These are phyloP conservation scores for Paxillus rubicundulus DNA, from an alignment of 768 basidiomycete genomes.

Conservation along the genomic window DNA sequence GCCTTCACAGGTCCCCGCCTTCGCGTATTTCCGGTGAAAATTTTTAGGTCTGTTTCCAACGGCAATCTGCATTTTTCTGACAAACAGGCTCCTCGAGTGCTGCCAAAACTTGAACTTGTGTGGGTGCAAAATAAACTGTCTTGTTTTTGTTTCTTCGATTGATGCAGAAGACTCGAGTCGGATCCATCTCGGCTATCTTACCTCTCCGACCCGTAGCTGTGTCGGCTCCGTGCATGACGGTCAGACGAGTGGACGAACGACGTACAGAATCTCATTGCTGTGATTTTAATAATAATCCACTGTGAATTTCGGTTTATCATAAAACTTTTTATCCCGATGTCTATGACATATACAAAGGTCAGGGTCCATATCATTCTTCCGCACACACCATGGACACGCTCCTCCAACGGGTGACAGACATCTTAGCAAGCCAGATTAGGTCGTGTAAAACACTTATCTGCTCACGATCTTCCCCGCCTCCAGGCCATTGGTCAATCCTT, in stretches of 20 bases:
- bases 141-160: not conserved
- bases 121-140: not conserved
- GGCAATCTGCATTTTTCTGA: conserved; percentile 4
- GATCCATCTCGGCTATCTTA: conserved; percentile 3
- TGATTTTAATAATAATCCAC: not conserved
- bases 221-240: conserved; percentile 20
- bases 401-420: not conserved
- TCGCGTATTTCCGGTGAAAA: conserved; percentile 38
- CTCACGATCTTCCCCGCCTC: conserved; percentile 7
- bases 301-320: not conserved
- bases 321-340: conserved; percentile 7
- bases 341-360: conserved; percentile 24
- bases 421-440: conserved; percentile 24
- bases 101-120: not conserved
- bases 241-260: no score
- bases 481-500: conserved; percentile 2
- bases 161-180: no score
- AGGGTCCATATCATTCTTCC: conserved; percentile 18
- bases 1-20: conserved; percentile 38
- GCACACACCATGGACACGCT: conserved; percentile 10
- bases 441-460: conserved; percentile 16
- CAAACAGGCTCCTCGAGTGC: not conserved
- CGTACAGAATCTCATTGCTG: no score
- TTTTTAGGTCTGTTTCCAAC: conserved; percentile 26
- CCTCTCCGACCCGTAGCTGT: not conserved